Evolutionary conservation across 768 basidiomycete species (phyloP), one percentile per base, ranked within the genome.

Genomic region (Russula sp.): DNA sequence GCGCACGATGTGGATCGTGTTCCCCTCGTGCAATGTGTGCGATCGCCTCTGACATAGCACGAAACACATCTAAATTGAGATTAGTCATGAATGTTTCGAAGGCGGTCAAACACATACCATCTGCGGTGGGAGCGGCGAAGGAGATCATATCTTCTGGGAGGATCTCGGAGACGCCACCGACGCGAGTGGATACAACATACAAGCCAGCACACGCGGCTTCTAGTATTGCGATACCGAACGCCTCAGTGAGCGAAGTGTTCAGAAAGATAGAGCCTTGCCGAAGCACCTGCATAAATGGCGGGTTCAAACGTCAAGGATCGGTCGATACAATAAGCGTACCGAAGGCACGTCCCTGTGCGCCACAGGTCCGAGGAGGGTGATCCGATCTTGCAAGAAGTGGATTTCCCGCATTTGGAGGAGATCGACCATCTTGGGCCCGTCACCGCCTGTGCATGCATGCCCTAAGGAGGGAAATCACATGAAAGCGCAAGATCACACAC

Each of bases 151-250:
- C 92, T 60, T 85, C 77, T 0, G 97, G 97, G 14, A 99, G 76
- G 58, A 98, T 89, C 72, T 98, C 97, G 0, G 96, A 93, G 0
- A 98, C 91, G 0, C 97, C 97, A 0, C 97, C 97, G 0, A 98
- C 96, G 47, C 86, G 84, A 0, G 97, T 98, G 45, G 87, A 87
- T 52, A 98, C 96, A 53, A 98, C 88, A 70, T 96, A 96, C 16
- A 98, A 79, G 1, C 97, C 96, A 0, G 93, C 85, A 65, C 91
- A 95, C 0, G 97, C 97, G 0, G 96, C 97, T 76, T 99, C 97
- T 46, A 99, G 81, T 65, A 96, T 94, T n/a, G 90, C 91, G 66
- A 96, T 98, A 0, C 97, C 96, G 67, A 98, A 99, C 0, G 97
- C 83, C 71, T 98, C 97, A 1, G 96, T 98, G 29, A 98, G 80